Percentiles rank a stretch among this genome's conserved stretches.
These are phyloP conservation scores for Neurospora tetraspora DNA, from an alignment of 495 filamentous ascomycete species.

Conservation along the genomic window DNA sequence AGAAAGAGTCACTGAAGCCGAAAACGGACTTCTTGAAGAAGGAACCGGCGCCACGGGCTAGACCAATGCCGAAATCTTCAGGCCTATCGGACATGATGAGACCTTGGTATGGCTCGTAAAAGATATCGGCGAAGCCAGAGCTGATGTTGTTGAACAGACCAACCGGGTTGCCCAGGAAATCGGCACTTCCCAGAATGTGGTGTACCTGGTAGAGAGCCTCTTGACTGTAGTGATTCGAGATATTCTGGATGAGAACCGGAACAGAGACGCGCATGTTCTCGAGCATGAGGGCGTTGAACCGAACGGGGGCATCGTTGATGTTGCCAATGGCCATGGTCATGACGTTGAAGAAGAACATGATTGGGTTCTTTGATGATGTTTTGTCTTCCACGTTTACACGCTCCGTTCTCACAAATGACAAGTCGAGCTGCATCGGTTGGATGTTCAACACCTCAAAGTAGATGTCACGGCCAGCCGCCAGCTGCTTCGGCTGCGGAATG, in stretches of 20 bases:
- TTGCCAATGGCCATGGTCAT: conserved; percentile 99
- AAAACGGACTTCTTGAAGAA: conserved; percentile 99
- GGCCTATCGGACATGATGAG: conserved; percentile 92
- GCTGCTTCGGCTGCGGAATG: conserved; percentile 82
- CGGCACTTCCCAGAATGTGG: conserved; percentile 90
- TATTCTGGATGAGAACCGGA: conserved; percentile 68
- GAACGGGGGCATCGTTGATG: conserved; percentile 91
- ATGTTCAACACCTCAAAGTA: conserved; percentile 97
- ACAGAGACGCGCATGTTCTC: conserved; percentile 92
- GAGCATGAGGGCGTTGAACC: conserved; percentile 85
- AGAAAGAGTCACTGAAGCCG: conserved; percentile 89
- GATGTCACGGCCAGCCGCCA: conserved; percentile 77
- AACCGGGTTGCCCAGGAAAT: conserved; percentile 97
- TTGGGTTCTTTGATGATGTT: conserved; percentile 75
- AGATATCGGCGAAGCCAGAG: conserved; percentile 92
- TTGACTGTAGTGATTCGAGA: conserved; percentile 90
- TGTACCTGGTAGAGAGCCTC: conserved; percentile 93
- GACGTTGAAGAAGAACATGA: conserved; percentile 98
- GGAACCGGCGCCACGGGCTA: conserved; percentile 91
- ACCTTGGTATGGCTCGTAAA: conserved; percentile 98
- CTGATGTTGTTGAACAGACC: conserved; percentile 97
- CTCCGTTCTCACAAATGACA: conserved; percentile 95
- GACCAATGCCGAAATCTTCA: conserved; percentile 86
- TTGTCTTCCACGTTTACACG: conserved; percentile 93
- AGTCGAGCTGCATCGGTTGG: conserved; percentile 94